Evolutionary conservation across 257 asterid genomes (phyloP).

Genomic region (Nicotiana otophora): DNA sequence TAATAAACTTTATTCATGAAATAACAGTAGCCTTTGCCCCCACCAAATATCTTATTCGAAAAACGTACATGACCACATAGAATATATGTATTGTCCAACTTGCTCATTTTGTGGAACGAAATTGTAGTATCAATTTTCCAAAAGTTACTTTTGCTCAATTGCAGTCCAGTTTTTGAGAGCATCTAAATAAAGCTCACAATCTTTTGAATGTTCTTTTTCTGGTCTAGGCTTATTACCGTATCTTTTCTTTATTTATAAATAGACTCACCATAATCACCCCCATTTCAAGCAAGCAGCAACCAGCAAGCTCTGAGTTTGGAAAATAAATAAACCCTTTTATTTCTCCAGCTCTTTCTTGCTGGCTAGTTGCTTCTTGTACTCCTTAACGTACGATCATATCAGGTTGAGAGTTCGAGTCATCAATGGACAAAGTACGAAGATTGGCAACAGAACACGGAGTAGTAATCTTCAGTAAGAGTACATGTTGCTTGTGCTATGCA

Average conservation of each 20-base stretch:
- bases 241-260: not conserved
- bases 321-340: not conserved
- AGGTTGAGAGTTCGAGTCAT: not conserved
- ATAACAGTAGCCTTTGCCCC: not conserved
- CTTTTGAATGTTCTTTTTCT: not conserved
- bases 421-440: slow-evolving; percentile 55
- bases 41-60: not conserved
- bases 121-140: not conserved
- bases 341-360: not conserved
- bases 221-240: not conserved
- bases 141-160: not conserved
- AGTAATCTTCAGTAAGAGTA: slow-evolving; percentile 66
- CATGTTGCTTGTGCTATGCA: slow-evolving; percentile 67
- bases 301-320: not conserved
- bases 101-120: not conserved
- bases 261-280: not conserved
- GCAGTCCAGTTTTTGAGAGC: not conserved
- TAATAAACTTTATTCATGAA: no score
- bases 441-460: slow-evolving; percentile 55
- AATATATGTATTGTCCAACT: slow-evolving; percentile 5
- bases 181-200: slow-evolving; percentile 3
- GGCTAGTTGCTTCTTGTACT: not conserved
- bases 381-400: not conserved
- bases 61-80: not conserved
- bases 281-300: slow-evolving; percentile 8